These are phyloP conservation scores for Saturnispora silvae DNA, from an alignment of 805 yeast genomes.

Conservation along the genomic window DNA sequence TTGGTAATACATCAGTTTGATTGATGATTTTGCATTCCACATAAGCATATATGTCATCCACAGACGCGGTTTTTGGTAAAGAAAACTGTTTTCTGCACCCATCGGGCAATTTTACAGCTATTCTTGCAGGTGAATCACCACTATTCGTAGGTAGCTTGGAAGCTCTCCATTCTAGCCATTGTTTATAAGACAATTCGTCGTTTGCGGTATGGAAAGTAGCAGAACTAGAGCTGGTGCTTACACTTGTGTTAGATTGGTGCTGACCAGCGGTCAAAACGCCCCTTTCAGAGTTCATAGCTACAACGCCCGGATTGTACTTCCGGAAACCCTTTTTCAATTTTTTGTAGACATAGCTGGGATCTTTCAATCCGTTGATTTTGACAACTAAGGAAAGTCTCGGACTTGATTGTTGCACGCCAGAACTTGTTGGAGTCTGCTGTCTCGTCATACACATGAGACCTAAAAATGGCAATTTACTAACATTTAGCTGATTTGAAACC, in stretches of 20 bases:
- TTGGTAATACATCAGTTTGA: constrained; percentile 24
- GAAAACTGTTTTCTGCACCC: constrained; percentile 50
- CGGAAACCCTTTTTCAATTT: constrained; percentile 30
- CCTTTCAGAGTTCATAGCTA: constrained; percentile 37
- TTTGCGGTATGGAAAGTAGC: neutral
- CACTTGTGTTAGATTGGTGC: neutral
- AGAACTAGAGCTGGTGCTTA: neutral
- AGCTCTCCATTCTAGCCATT: constrained; percentile 43
- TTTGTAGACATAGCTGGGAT: constrained; percentile 25
- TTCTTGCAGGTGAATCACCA: constrained; percentile 34
- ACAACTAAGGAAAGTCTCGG: constrained; percentile 53
- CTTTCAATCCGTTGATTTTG: constrained; percentile 51
- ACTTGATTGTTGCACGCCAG: constrained; percentile 40
- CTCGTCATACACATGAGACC: constrained; percentile 67
- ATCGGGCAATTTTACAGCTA: constrained; percentile 57
- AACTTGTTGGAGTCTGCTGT: constrained; percentile 40
- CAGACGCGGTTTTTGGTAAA: constrained; percentile 34
- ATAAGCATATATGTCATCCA: constrained; percentile 62
- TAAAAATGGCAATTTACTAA: constrained; percentile 70
- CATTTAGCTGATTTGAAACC: constrained; percentile 63
- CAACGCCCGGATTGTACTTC: constrained; percentile 51
- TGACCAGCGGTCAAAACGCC: neutral
- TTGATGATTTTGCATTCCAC: constrained; percentile 39
- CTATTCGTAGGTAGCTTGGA: constrained; percentile 16
- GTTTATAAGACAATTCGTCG: constrained; percentile 31